These are phyloP conservation scores for Saksenaea oblongispora DNA, from an alignment of 371 early-diverging fungal genomes.

Conservation along the genomic window DNA sequence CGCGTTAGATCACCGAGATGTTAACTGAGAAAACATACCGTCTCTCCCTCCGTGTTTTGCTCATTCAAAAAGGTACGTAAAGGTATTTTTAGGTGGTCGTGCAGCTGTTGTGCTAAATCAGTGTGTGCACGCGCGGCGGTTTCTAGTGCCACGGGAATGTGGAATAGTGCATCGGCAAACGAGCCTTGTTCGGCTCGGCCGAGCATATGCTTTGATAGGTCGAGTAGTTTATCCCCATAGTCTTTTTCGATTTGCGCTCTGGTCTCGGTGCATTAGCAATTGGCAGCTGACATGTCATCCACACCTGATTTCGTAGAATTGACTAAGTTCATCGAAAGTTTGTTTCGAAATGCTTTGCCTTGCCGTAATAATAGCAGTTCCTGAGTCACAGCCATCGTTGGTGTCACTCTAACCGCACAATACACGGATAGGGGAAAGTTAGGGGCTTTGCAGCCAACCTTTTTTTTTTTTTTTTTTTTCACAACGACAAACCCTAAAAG, in stretches of 20 bases:
- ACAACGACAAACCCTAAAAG: neutral
- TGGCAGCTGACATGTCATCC: neutral
- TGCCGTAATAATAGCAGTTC: constrained; percentile 11
- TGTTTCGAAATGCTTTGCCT: constrained; percentile 18
- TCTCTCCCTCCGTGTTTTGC: constrained; percentile 17
- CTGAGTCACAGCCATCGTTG: constrained; percentile 14
- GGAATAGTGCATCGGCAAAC: constrained; percentile 21
- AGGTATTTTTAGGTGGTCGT: constrained; percentile 23
- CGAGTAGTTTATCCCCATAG: constrained; percentile 28
- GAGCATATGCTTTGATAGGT: constrained; percentile 22
- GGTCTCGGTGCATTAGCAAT: neutral
- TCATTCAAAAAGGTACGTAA: constrained; percentile 23
- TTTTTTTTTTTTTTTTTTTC: neutral
- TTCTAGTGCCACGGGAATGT: constrained; percentile 31
- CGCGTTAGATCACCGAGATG: neutral
- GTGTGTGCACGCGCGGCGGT: constrained; percentile 29
- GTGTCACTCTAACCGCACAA: constrained; percentile 3
- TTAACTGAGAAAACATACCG: constrained; percentile 9
- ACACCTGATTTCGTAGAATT: constrained; percentile 25
- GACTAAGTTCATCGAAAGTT: constrained; percentile 25
- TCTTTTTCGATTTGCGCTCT: constrained; percentile 32
- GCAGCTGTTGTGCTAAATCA: constrained; percentile 31
- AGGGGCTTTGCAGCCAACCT: neutral
- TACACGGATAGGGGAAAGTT: neutral
- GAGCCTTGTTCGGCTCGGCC: constrained; percentile 31